phyloP scores from a whole-genome alignment of 2,329 filamentous ascomycete genomes.

The Aspergillus sp. region DNA sequence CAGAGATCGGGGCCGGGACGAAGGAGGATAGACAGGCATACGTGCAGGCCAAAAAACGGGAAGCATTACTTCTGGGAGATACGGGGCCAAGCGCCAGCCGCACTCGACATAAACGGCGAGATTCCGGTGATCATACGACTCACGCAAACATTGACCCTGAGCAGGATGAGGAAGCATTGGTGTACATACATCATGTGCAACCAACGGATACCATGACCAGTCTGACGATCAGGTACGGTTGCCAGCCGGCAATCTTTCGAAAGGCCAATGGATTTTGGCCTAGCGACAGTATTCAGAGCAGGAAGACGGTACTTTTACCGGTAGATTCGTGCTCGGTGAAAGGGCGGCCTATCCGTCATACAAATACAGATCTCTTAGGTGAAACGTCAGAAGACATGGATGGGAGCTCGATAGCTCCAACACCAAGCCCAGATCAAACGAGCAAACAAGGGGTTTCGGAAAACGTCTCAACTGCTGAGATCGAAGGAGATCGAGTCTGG shows the following conservation, averaged over 20 bases:
- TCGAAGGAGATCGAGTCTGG: conserved; percentile 62
- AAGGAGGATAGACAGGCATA: conserved; percentile 39
- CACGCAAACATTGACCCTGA: conserved; percentile 33
- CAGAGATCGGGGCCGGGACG: conserved; percentile 30
- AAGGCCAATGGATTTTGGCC: conserved; percentile 93
- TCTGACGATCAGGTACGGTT: conserved; percentile 82
- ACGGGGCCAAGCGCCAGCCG: conserved; percentile 28
- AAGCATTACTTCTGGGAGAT: conserved; percentile 38
- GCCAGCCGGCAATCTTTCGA: conserved; percentile 70
- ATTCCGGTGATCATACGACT: conserved; percentile 32
- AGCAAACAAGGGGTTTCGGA: conserved; percentile 4
- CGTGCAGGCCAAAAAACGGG: conserved; percentile 42
- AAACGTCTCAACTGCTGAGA: conserved; percentile 18
- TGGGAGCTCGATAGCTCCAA: conserved; percentile 28
- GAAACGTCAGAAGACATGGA: conserved; percentile 24
- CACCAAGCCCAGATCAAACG: conserved; percentile 4
- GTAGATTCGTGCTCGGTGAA: conserved; percentile 84
- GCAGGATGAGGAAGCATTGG: conserved; percentile 65
- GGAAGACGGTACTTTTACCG: conserved; percentile 72
- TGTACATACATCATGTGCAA: conserved; percentile 82
- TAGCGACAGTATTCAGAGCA: conserved; percentile 78
- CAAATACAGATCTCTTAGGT: conserved; percentile 19
- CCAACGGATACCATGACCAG: conserved; percentile 82
- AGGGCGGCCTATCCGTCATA: conserved; percentile 49
- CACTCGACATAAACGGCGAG: conserved; percentile 39